Conservation (phyloP, 2,329 filamentous ascomycete species). For the Fusarium floridanum region DNA sequence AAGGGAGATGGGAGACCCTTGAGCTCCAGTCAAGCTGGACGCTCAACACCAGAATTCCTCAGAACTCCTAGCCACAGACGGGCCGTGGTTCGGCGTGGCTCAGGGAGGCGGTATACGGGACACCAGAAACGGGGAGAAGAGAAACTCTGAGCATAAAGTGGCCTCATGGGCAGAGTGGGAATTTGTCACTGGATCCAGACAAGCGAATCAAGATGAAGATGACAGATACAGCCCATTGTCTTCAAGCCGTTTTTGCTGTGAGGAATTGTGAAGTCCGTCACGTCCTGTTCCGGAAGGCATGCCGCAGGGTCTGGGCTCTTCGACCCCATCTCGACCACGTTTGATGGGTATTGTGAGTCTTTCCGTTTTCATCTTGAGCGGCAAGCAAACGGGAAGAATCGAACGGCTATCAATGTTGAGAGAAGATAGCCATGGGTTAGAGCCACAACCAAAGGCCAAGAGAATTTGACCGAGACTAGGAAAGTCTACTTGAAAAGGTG, state of each 20-base stretch:
- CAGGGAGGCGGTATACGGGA: not conserved
- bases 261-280: not conserved
- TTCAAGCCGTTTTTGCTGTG: not conserved
- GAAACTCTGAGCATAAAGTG: conserved; percentile 11
- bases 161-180: not conserved
- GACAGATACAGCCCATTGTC: not conserved
- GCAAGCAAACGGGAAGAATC: not conserved
- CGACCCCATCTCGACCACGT: not conserved
- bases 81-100: conserved; percentile 14
- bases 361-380: not conserved
- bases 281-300: not conserved
- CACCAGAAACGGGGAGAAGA: not conserved
- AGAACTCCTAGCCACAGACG: not conserved
- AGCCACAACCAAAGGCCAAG: not conserved
- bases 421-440: not conserved
- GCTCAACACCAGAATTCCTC: not conserved
- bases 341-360: not conserved
- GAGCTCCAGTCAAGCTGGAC: not conserved
- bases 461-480: not conserved
- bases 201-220: not conserved
- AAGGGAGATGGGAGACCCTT: not conserved
- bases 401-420: not conserved
- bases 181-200: not conserved
- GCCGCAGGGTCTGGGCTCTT: not conserved
- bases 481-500: not conserved